A percentile compares a stretch with the other conserved stretches of the same genome.
Evolutionary conservation across 768 basidiomycete genomes (phyloP).

Genomic region (Tulasnella sp.): DNA sequence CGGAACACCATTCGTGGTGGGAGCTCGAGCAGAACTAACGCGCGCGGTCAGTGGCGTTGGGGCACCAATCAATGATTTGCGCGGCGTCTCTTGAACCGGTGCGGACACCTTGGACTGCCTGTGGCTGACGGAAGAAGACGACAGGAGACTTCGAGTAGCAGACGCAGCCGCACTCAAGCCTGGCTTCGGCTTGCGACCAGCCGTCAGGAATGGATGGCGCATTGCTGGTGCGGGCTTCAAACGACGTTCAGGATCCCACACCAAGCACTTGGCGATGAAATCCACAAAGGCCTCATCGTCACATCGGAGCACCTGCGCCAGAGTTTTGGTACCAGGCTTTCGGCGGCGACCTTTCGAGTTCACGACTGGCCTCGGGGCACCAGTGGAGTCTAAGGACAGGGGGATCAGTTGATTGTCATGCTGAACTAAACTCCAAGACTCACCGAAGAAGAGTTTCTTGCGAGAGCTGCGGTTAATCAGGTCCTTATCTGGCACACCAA

Average conservation of each 20-base stretch:
- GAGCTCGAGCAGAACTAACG: slow-evolving; percentile 22
- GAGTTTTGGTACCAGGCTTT: slow-evolving; percentile 84
- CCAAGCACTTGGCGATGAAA: slow-evolving; percentile 94
- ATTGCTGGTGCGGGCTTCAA: slow-evolving; percentile 91
- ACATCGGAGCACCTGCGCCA: slow-evolving; percentile 82
- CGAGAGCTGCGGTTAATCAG: slow-evolving; percentile 91
- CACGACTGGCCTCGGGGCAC: slow-evolving; percentile 87
- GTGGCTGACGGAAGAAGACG: slow-evolving; percentile 26
- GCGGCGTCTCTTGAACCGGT: slow-evolving; percentile 59
- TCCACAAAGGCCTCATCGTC: slow-evolving; percentile 96
- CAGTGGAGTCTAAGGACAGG: slow-evolving; percentile 68
- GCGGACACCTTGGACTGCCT: slow-evolving; percentile 35
- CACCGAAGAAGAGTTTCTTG: slow-evolving; percentile 95
- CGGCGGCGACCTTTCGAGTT: slow-evolving; percentile 95
- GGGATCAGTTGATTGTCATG: not conserved
- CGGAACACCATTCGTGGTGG: slow-evolving; percentile 18
- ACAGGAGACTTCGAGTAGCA: slow-evolving; percentile 33
- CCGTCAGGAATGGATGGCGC: slow-evolving; percentile 83
- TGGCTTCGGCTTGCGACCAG: slow-evolving; percentile 46
- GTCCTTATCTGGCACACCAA: slow-evolving; percentile 92
- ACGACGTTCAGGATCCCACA: slow-evolving; percentile 96
- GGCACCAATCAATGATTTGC: slow-evolving; percentile 85
- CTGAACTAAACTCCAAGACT: slow-evolving; percentile 35
- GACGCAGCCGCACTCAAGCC: slow-evolving; percentile 34
- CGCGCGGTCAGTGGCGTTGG: slow-evolving; percentile 85